Conservation (phyloP, 2,329 filamentous ascomycete genomes). For the Tricladium varicosporioides region DNA sequence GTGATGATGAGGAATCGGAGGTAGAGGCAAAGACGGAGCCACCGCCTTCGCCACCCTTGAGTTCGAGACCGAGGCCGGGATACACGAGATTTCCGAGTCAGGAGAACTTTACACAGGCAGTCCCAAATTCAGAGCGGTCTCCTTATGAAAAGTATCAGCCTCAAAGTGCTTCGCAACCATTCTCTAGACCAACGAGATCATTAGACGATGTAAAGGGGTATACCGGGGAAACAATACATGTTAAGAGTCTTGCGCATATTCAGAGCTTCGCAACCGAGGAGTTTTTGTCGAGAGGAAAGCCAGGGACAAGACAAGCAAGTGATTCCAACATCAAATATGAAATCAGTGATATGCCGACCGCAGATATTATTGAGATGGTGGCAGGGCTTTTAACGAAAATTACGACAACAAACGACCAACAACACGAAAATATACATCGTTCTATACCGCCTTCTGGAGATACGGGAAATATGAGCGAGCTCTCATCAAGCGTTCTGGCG, state of each 20-base stretch:
- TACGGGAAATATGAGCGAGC: conserved; percentile 57
- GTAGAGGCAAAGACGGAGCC: conserved; percentile 20
- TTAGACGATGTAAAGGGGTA: conserved; percentile 39
- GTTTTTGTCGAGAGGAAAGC: conserved; percentile 53
- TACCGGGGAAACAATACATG: conserved; percentile 58
- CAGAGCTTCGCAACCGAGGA: conserved; percentile 84
- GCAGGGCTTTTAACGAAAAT: conserved; percentile 95
- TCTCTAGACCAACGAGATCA: conserved; percentile 30
- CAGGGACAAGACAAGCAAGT: conserved; percentile 51
- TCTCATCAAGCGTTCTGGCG: conserved; percentile 76
- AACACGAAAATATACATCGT: conserved; percentile 87
- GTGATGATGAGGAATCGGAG: conserved; percentile 13
- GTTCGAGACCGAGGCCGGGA: conserved; percentile 26
- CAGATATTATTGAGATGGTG: conserved; percentile 98
- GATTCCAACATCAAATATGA: conserved; percentile 67
- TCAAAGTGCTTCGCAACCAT: conserved; percentile 11
- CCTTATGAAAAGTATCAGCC: conserved; percentile 9
- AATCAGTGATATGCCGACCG: conserved; percentile 95
- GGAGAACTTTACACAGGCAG: conserved; percentile 23
- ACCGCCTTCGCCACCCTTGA: conserved; percentile 30
- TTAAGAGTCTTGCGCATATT: conserved; percentile 88
- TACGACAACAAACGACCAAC: conserved; percentile 90
- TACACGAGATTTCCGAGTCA: conserved; percentile 31
- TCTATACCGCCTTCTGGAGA: conserved; percentile 54
- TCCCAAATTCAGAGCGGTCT: conserved; percentile 15